Percentiles rank a stretch among this genome's conserved stretches.
Conservation (phyloP, 2,329 filamentous ascomycete genomes). For the Leptographium wingfieldii region DNA sequence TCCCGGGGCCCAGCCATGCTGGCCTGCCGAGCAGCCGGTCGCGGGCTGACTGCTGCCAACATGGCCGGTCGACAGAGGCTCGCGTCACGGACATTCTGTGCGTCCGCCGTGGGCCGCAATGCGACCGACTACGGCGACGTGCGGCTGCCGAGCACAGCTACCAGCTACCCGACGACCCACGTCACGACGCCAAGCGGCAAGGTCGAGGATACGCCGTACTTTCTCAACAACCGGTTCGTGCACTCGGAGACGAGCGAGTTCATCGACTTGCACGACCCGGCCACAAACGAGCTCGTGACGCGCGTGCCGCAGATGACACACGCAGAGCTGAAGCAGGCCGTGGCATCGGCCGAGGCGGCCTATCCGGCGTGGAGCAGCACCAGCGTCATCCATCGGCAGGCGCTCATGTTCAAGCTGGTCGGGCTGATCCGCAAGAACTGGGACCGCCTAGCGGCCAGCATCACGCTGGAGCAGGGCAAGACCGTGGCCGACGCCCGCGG, state of each 20-base stretch:
- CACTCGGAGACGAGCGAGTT: slow-evolving; percentile 55
- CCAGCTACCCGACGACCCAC: slow-evolving; percentile 58
- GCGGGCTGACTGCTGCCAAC: no score
- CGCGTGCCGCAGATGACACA: slow-evolving; percentile 73
- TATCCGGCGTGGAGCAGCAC: slow-evolving; percentile 63
- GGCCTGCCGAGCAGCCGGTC: neutral
- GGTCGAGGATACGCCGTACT: slow-evolving; percentile 64
- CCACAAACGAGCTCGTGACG: slow-evolving; percentile 75
- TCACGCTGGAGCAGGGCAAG: slow-evolving; percentile 81
- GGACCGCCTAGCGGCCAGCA: slow-evolving; percentile 73
- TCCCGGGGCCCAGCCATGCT: slow-evolving; percentile 6
- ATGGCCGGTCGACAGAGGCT: neutral
- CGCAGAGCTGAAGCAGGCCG: slow-evolving; percentile 60
- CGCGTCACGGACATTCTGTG: neutral
- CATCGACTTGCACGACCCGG: slow-evolving; percentile 72
- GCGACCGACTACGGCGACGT: slow-evolving; percentile 24
- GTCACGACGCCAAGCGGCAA: slow-evolving; percentile 45
- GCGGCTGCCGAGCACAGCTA: slow-evolving; percentile 38
- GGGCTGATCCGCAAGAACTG: slow-evolving; percentile 70
- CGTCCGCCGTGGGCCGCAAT: slow-evolving; percentile 38
- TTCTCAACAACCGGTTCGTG: slow-evolving; percentile 69
- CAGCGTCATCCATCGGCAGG: slow-evolving; percentile 61
- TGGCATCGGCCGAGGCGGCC: slow-evolving; percentile 63
- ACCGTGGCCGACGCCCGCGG: slow-evolving; percentile 73
- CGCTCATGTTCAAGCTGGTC: slow-evolving; percentile 82